Evolutionary conservation across 2,329 filamentous ascomycete species (phyloP).

Genomic region (Apiospora pterosperma): DNA sequence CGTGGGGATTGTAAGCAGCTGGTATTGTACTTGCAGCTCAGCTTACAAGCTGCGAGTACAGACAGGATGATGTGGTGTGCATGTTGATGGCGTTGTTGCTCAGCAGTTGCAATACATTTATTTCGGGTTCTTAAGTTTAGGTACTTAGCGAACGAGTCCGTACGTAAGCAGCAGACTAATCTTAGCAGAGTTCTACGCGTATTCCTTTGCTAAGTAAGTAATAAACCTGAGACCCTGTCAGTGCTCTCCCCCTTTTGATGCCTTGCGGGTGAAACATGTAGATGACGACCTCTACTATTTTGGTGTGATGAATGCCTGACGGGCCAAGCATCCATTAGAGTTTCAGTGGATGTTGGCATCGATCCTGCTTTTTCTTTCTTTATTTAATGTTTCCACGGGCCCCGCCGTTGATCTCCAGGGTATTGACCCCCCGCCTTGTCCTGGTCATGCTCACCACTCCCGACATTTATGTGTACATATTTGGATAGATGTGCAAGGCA

Average conservation of each 20-base stretch:
- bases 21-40: neutral
- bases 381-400: neutral
- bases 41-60: neutral
- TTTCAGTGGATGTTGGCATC: neutral
- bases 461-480: neutral
- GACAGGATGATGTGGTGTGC: neutral
- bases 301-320: neutral
- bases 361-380: constrained; percentile 1
- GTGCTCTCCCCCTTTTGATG: neutral
- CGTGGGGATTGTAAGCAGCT: neutral
- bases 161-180: neutral
- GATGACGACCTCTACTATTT: neutral
- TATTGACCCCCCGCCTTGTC: neutral
- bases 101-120: neutral
- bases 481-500: neutral
- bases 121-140: neutral
- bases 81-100: neutral
- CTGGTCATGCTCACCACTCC: neutral
- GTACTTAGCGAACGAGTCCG: neutral
- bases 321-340: neutral
- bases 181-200: too few relatives aligned
- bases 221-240: neutral
- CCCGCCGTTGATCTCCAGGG: neutral
- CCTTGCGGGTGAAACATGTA: neutral
- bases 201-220: too few relatives aligned